phyloP scores from a whole-genome alignment of 2,329 filamentous ascomycete genomes.

The Onygena corvina region DNA sequence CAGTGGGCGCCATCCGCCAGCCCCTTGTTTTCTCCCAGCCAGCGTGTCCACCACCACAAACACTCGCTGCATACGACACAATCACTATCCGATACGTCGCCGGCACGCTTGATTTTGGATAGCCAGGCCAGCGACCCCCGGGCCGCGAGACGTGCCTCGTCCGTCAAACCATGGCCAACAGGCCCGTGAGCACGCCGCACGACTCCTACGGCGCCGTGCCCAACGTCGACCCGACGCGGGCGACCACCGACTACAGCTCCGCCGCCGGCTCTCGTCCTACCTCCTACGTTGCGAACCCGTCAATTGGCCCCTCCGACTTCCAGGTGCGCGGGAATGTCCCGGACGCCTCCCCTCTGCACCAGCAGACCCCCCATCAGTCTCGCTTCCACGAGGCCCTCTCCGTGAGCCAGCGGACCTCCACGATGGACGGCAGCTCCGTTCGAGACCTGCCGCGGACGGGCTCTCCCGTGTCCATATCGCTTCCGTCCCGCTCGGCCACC shows the following conservation, averaged over 20 bases:
- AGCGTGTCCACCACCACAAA: too few species aligned
- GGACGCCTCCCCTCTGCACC: conserved; percentile 20
- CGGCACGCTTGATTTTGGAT: too few species aligned
- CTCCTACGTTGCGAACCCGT: conserved; percentile 29
- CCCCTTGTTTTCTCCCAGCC: too few species aligned
- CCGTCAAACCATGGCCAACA: conserved; percentile 20
- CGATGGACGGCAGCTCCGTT: conserved; percentile 19
- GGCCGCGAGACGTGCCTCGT: not conserved
- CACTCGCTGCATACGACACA: too few species aligned
- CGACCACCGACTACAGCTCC: conserved; percentile 26
- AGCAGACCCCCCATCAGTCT: conserved; percentile 22
- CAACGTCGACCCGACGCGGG: conserved; percentile 21
- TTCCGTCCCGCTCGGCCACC: conserved; percentile 51
- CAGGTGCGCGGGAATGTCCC: conserved; percentile 26
- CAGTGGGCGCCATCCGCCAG: too few species aligned
- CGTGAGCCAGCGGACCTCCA: conserved; percentile 24
- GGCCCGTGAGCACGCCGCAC: conserved; percentile 31
- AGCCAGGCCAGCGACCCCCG: not conserved
- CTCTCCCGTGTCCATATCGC: conserved; percentile 31
- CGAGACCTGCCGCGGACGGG: conserved; percentile 18
- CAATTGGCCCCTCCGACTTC: conserved; percentile 24
- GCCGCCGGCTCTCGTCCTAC: conserved; percentile 29
- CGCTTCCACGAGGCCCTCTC: conserved; percentile 31
- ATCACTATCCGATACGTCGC: too few species aligned
- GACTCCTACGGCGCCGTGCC: conserved; percentile 27